phyloP scores from a whole-genome alignment of 805 yeast genomes.

The Monosporozyma siamensis region DNA sequence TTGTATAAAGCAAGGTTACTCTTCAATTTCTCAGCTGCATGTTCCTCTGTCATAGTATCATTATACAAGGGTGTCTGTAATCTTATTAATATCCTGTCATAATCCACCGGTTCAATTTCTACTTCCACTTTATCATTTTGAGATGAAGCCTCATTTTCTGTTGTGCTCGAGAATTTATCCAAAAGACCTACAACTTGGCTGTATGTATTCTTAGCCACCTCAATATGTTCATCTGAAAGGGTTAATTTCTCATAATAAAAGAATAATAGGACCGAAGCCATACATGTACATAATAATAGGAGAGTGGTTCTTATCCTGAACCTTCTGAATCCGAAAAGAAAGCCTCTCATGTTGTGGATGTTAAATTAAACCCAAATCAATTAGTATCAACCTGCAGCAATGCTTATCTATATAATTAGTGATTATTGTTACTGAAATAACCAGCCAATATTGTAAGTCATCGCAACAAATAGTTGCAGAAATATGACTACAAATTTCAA shows the following conservation, averaged over 20 bases:
- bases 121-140: neutral
- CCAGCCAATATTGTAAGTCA: too few relatives aligned
- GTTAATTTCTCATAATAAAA: neutral
- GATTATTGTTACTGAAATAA: too few relatives aligned
- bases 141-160: neutral
- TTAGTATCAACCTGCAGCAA: too few relatives aligned
- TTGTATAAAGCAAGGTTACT: constrained; percentile 34
- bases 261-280: neutral
- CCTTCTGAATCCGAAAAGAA: neutral
- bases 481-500: neutral
- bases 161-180: neutral
- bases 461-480: too few relatives aligned
- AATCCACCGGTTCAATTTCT: neutral
- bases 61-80: constrained; percentile 19
- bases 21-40: constrained; percentile 10
- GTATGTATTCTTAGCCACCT: neutral
- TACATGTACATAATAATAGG: neutral
- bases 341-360: neutral
- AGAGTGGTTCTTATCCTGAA: neutral
- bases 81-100: constrained; percentile 2
- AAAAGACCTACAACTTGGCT: neutral
- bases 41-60: constrained; percentile 3
- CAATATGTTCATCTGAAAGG: neutral
- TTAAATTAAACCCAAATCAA: too few relatives aligned
- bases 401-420: too few relatives aligned